Percentiles rank a stretch among this genome's conserved stretches.
These are phyloP conservation scores for Myriosclerotinia duriaeana DNA, from an alignment of 2,329 filamentous ascomycete species.

Conservation along the genomic window DNA sequence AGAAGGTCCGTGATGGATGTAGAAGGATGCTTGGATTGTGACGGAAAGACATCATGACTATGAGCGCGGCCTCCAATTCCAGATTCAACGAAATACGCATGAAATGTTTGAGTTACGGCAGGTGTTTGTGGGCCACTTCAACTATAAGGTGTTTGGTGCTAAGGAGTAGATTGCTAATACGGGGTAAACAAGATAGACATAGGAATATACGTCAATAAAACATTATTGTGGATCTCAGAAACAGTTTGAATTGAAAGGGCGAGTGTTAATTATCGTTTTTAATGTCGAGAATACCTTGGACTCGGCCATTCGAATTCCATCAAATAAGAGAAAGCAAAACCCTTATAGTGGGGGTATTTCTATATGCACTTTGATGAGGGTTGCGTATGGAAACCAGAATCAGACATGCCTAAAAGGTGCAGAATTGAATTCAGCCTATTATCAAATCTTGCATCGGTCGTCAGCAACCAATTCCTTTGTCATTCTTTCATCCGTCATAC, in stretches of 20 bases:
- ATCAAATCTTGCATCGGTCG: not conserved
- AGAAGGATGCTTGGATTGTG: constrained; percentile 73
- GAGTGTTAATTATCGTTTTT: not conserved
- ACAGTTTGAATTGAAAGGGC: not conserved
- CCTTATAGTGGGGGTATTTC: no score
- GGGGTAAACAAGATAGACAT: not conserved
- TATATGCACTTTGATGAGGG: not conserved
- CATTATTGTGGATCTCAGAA: not conserved
- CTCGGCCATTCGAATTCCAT: no score
- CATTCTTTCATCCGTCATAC: not conserved
- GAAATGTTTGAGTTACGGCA: not conserved
- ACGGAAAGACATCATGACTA: not conserved
- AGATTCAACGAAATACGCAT: not conserved
- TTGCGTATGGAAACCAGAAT: constrained; percentile 2
- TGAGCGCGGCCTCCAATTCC: not conserved
- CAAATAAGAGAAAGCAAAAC: no score
- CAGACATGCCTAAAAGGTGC: not conserved
- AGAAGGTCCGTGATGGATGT: constrained; percentile 79
- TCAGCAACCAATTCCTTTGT: not conserved
- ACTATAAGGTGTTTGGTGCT: not conserved
- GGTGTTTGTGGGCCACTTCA: not conserved
- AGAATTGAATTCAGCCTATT: not conserved
- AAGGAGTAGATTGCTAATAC: not conserved
- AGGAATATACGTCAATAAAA: not conserved
- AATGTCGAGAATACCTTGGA: not conserved